A percentile compares a stretch with the other conserved stretches of the same genome.
Evolutionary conservation across 768 basidiomycete species (phyloP).

Genomic region (Amanita muscaria): DNA sequence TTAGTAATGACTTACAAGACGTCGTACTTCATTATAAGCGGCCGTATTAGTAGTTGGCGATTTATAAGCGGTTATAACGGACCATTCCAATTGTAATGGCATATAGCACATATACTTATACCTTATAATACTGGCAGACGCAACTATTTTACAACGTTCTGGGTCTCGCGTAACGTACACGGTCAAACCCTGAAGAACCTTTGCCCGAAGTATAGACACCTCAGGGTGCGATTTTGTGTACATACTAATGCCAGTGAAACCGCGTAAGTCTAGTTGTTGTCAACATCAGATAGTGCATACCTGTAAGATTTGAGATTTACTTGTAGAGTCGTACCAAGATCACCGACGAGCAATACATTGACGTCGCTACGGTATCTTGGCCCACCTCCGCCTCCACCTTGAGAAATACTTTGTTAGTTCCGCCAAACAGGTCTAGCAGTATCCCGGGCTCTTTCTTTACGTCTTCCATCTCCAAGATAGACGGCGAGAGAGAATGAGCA

Average conservation of each 20-base stretch:
- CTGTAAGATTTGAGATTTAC: constrained; percentile 92
- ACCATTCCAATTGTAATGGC: too few relatives aligned
- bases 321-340: constrained; percentile 95
- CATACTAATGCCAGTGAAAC: constrained; percentile 72
- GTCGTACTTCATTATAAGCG: too few relatives aligned
- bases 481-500: constrained; percentile 80
- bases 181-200: constrained; percentile 96
- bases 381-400: constrained; percentile 91
- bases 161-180: constrained; percentile 98
- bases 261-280: background rate
- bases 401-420: constrained; percentile 93
- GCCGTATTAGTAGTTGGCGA: too few relatives aligned
- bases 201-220: constrained; percentile 98
- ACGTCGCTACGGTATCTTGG: constrained; percentile 97
- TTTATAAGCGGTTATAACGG: too few relatives aligned
- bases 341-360: constrained; percentile 94
- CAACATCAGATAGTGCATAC: constrained; percentile 30
- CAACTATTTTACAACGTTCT: too few relatives aligned
- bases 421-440: constrained; percentile 90
- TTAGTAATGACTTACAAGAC: too few relatives aligned
- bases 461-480: constrained; percentile 97
- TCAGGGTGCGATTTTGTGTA: constrained; percentile 96
- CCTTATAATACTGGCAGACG: too few relatives aligned
- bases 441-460: constrained; percentile 99
- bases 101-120: too few relatives aligned